These are phyloP conservation scores for Hordeum vulgare DNA, from an alignment of 176 grass and related monocot genomes.

Conservation along the genomic window DNA sequence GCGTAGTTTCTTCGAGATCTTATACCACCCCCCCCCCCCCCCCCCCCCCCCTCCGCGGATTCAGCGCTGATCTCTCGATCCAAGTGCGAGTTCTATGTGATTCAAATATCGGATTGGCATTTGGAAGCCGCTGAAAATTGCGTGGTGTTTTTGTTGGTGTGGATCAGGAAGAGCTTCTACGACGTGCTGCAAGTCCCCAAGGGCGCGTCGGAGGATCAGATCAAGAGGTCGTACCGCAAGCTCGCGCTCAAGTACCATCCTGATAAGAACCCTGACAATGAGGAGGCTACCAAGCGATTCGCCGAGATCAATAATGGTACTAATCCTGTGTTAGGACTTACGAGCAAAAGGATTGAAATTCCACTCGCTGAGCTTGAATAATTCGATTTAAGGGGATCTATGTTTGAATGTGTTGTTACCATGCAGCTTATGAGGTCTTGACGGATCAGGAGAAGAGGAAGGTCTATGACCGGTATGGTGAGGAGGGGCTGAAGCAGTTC, in stretches of 20 bases:
- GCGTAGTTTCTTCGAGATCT: conserved; percentile 10
- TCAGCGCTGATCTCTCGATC: neutral
- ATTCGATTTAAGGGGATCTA: neutral
- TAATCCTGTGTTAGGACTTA: neutral
- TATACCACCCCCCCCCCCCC: neutral
- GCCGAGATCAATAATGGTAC: conserved; percentile 94
- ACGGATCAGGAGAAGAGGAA: conserved; percentile 94
- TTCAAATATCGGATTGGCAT: neutral
- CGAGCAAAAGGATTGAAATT: neutral
- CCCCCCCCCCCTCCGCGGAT: neutral
- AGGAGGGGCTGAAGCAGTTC: conserved; percentile 93
- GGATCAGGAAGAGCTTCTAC: conserved; percentile 87
- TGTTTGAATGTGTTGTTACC: neutral
- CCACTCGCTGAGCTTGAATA: neutral
- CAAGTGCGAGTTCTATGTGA: neutral
- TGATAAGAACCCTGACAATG: conserved; percentile 86
- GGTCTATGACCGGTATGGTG: conserved; percentile 88
- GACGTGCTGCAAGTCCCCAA: conserved; percentile 86
- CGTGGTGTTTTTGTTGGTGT: neutral
- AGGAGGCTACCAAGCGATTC: conserved; percentile 91
- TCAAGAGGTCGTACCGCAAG: conserved; percentile 97
- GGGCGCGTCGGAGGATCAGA: conserved; percentile 94
- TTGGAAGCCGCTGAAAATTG: neutral
- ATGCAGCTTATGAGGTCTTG: conserved; percentile 85
- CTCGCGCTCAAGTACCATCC: conserved; percentile 98